Base-by-base conservation (phyloP, 2,329 filamentous ascomycete genomes). In the Exserohilum turcica region DNA sequence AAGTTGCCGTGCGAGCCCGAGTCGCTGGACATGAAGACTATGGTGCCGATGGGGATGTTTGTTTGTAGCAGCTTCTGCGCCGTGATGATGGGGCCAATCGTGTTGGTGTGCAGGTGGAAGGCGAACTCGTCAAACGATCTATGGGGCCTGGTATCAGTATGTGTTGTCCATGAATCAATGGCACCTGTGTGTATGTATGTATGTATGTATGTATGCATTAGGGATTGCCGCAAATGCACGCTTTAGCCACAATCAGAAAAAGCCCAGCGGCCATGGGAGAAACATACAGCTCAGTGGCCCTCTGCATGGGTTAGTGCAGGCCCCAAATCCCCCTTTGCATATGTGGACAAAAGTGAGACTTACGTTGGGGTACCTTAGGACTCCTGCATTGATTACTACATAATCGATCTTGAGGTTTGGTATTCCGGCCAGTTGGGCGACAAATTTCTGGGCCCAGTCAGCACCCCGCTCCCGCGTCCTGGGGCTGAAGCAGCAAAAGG, bases 11-110 rank as follows among this genome's bases (percentile, higher is more conserved):
- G 74, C 0, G 82, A 85, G 12, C 81, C 82, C 0, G 80, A 83
- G 64, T 85, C 83, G 15, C 78, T 81, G 9, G 82, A 84, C 68
- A 84, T 84, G 75, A 85, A 73, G 27, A 79, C 74, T 8, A 84
- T 76, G 15, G 77, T 80, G n/a, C 76, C 75, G 52, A 82, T 78
- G 3, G 76, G 74, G 13, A 80, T 78, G 29, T 72, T 71, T 7
- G 76, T 75, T 46, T 78, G 70, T 0, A 85, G 74, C 3, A 85
- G 72, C 48, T 78, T 77, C 54, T 83, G 80, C 2, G 82, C 82
- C 32, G 77, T 77, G 52, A 84, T 78, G 54, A 85, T 81, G n/a
- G 83, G 83, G 0, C 83, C 82, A 49, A 86, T 81, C 13, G 81
- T 82, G 65, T 85, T 85, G 35, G 82, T 84, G 48, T 82, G 77